These are phyloP conservation scores for Xylariaceae sp. DNA, from an alignment of 2,329 filamentous ascomycete species.

Conservation along the genomic window DNA sequence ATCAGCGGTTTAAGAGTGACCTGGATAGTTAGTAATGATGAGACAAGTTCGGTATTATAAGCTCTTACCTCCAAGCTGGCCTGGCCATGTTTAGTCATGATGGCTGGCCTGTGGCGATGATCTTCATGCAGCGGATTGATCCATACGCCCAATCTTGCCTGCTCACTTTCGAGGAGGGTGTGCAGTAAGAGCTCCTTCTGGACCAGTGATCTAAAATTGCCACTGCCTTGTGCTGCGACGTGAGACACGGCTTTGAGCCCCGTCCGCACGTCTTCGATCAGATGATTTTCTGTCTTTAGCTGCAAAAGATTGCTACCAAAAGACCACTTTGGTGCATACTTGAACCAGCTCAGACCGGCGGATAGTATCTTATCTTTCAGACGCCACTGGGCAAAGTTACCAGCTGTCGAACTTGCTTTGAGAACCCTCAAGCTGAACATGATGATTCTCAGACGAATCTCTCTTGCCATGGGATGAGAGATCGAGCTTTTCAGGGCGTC, in stretches of 20 bases:
- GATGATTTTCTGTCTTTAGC: slow-evolving; percentile 83
- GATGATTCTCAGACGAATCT: slow-evolving; percentile 86
- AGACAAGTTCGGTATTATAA: background rate
- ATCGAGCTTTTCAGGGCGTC: slow-evolving; percentile 66
- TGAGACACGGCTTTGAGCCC: slow-evolving; percentile 61
- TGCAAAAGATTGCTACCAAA: slow-evolving; percentile 93
- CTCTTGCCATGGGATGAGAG: slow-evolving; percentile 81
- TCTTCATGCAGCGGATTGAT: slow-evolving; percentile 71
- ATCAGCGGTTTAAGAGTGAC: slow-evolving; percentile 60
- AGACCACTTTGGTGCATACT: slow-evolving; percentile 78
- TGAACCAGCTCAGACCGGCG: slow-evolving; percentile 86
- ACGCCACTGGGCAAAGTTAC: slow-evolving; percentile 65
- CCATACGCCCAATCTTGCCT: slow-evolving; percentile 82
- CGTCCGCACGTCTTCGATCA: slow-evolving; percentile 70
- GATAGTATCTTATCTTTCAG: slow-evolving; percentile 87
- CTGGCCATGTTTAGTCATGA: slow-evolving; percentile 38
- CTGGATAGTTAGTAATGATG: slow-evolving; percentile 30
- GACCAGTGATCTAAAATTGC: slow-evolving; percentile 62
- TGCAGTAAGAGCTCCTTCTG: slow-evolving; percentile 81
- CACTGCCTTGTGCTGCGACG: slow-evolving; percentile 49
- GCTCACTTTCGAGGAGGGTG: slow-evolving; percentile 78
- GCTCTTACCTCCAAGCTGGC: slow-evolving; percentile 34
- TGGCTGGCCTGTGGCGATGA: slow-evolving; percentile 31
- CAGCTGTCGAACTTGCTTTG: slow-evolving; percentile 64
- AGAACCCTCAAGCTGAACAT: slow-evolving; percentile 78